Conservation (phyloP, 2,329 filamentous ascomycete species). For the Aureobasidium sp. region DNA sequence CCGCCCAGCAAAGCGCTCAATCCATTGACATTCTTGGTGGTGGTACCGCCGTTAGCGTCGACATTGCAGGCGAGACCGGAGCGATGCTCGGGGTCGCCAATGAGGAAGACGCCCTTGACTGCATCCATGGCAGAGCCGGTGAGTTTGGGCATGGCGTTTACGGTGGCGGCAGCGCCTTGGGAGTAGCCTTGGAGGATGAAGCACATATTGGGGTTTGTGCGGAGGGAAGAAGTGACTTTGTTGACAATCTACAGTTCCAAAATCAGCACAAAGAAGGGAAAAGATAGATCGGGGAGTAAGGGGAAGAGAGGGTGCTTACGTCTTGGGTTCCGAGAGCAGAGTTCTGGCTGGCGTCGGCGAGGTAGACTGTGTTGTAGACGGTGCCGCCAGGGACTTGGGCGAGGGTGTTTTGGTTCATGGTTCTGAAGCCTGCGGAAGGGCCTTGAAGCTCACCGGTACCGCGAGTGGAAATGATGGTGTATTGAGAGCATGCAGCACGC, state of each 20-base stretch:
- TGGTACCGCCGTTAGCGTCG: slow-evolving; percentile 30
- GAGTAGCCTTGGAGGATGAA: slow-evolving; percentile 35
- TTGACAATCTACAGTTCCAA: slow-evolving; percentile 27
- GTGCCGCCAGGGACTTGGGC: slow-evolving; percentile 28
- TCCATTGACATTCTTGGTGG: slow-evolving; percentile 29
- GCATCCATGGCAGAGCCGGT: slow-evolving; percentile 30
- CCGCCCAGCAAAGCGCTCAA: slow-evolving; percentile 19
- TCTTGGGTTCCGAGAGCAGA: slow-evolving; percentile 26
- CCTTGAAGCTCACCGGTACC: slow-evolving; percentile 25
- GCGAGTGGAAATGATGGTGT: slow-evolving; percentile 25
- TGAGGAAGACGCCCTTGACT: slow-evolving; percentile 33
- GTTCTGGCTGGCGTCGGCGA: slow-evolving; percentile 26
- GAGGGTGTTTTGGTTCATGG: slow-evolving; percentile 29
- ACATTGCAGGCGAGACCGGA: slow-evolving; percentile 31
- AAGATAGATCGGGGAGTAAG: neutral
- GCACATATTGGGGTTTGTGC: slow-evolving; percentile 26
- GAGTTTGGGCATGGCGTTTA: slow-evolving; percentile 28
- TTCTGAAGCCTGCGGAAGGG: slow-evolving; percentile 26
- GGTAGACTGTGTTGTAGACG: slow-evolving; percentile 32
- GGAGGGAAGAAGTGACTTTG: slow-evolving; percentile 26
- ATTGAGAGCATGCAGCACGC: slow-evolving; percentile 11
- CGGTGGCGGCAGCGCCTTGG: slow-evolving; percentile 32
- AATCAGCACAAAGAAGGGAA: neutral
- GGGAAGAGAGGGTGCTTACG: slow-evolving; percentile 14
- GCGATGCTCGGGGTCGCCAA: slow-evolving; percentile 32